Conservation (phyloP, 139 green algal species). For the Desmodesmus armatus region DNA sequence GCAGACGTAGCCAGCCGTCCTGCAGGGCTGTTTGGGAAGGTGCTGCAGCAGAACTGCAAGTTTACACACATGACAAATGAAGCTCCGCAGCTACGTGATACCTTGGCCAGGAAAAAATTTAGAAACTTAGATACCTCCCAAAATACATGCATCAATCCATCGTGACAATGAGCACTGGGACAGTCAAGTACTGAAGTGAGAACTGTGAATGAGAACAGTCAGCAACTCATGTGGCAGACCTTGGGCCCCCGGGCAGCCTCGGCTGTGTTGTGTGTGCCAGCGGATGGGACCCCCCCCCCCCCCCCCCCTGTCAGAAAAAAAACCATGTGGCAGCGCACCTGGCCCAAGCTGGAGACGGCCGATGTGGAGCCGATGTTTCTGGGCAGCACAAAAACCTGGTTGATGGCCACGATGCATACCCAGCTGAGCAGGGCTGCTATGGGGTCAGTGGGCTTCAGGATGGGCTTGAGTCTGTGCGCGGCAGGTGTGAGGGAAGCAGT, state of each 20-base stretch:
- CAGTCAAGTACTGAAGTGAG: background rate
- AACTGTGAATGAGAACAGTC: too few relatives aligned
- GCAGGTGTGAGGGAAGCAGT: background rate
- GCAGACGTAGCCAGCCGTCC: background rate
- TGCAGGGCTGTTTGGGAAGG: background rate
- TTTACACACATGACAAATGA: too few relatives aligned
- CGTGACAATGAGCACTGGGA: background rate
- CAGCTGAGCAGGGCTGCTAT: constrained; percentile 10
- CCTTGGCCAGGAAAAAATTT: too few relatives aligned
- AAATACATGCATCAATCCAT: too few relatives aligned
- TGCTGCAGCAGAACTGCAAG: background rate
- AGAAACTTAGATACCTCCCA: too few relatives aligned
- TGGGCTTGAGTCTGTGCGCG: background rate
- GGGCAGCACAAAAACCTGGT: constrained; percentile 22
- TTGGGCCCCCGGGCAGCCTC: background rate
- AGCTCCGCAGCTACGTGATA: too few relatives aligned
- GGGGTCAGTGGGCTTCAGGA: constrained; percentile 15
- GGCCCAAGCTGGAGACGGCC: background rate
- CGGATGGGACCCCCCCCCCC: background rate
- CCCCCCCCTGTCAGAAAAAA: background rate
- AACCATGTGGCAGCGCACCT: too few relatives aligned
- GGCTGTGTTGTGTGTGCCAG: background rate
- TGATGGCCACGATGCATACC: constrained; percentile 19
- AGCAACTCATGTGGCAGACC: background rate
- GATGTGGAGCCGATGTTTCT: background rate